phyloP scores from a whole-genome alignment of 495 filamentous ascomycete genomes.

The Lepidopterella palustris region DNA sequence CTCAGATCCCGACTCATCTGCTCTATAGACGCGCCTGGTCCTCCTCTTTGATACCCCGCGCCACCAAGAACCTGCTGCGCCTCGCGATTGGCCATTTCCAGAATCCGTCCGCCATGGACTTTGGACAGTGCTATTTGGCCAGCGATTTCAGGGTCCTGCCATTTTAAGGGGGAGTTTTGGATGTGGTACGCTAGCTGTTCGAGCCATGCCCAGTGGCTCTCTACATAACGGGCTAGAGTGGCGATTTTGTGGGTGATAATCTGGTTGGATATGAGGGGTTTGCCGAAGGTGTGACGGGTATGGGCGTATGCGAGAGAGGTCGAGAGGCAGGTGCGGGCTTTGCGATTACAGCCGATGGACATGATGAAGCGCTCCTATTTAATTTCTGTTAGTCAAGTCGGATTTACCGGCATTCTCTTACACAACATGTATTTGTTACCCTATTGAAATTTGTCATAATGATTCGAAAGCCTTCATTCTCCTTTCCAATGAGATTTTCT shows the following conservation, averaged over 20 bases:
- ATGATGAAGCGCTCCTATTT: slow-evolving; percentile 38
- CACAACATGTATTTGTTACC: neutral
- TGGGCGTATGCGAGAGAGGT: slow-evolving; percentile 34
- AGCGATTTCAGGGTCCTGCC: slow-evolving; percentile 36
- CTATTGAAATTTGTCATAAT: slow-evolving; percentile 41
- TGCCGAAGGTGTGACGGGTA: slow-evolving; percentile 38
- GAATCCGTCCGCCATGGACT: slow-evolving; percentile 48
- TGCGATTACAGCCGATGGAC: slow-evolving; percentile 35
- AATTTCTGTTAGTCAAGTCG: neutral
- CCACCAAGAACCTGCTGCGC: slow-evolving; percentile 58
- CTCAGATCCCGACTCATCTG: slow-evolving; percentile 53
- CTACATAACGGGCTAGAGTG: slow-evolving; percentile 35
- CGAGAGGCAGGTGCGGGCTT: slow-evolving; percentile 32
- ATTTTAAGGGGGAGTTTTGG: slow-evolving; percentile 27
- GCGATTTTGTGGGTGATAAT: slow-evolving; percentile 36
- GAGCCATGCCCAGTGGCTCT: slow-evolving; percentile 40
- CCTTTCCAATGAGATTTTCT: slow-evolving; percentile 36
- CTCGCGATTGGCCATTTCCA: slow-evolving; percentile 53
- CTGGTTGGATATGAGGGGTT: slow-evolving; percentile 35
- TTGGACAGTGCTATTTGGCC: slow-evolving; percentile 44
- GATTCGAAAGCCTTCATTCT: slow-evolving; percentile 36
- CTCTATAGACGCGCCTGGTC: slow-evolving; percentile 47
- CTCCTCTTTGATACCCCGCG: slow-evolving; percentile 49
- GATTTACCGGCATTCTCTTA: neutral
- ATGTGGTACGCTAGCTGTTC: slow-evolving; percentile 44